Conservation (phyloP, 495 filamentous ascomycete genomes). For the Beverwykella pulmonaria region DNA sequence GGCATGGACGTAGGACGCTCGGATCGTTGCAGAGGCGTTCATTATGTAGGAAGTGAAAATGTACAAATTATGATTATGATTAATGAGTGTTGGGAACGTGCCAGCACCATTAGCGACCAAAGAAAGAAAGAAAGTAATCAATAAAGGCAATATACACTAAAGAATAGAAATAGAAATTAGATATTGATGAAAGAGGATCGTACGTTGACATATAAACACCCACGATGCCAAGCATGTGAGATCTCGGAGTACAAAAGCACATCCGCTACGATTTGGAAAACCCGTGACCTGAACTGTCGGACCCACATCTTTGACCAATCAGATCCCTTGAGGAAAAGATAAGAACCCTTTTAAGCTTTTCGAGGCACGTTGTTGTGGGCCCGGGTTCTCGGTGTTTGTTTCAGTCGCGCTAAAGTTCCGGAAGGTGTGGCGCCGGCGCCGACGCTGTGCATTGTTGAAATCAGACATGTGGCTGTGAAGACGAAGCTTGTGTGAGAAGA, state of each 20-base stretch:
- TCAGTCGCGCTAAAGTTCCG: neutral
- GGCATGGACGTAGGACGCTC: slow-evolving; percentile 15
- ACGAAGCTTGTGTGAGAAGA: neutral
- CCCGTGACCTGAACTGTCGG: slow-evolving; percentile 7
- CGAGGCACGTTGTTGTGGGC: neutral
- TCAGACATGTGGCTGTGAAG: neutral
- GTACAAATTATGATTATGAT: slow-evolving; percentile 4
- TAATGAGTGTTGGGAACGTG: neutral
- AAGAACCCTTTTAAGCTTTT: neutral
- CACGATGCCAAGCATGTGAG: neutral
- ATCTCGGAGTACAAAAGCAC: neutral
- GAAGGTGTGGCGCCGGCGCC: neutral
- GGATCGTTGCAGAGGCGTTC: slow-evolving; percentile 29
- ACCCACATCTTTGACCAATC: slow-evolving; percentile 2
- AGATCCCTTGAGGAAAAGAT: neutral
- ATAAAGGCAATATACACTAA: too few species aligned
- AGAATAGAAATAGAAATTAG: slow-evolving; percentile 1
- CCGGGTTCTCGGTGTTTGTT: neutral
- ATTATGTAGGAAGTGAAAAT: neutral
- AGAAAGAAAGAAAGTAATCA: neutral
- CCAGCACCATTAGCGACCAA: neutral
- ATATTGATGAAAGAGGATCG: neutral
- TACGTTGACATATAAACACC: neutral
- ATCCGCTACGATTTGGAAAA: slow-evolving; percentile 14
- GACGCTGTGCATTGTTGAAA: neutral